Conservation (phyloP, 2,329 filamentous ascomycete genomes). For the Annulohypoxylon truncatum region DNA sequence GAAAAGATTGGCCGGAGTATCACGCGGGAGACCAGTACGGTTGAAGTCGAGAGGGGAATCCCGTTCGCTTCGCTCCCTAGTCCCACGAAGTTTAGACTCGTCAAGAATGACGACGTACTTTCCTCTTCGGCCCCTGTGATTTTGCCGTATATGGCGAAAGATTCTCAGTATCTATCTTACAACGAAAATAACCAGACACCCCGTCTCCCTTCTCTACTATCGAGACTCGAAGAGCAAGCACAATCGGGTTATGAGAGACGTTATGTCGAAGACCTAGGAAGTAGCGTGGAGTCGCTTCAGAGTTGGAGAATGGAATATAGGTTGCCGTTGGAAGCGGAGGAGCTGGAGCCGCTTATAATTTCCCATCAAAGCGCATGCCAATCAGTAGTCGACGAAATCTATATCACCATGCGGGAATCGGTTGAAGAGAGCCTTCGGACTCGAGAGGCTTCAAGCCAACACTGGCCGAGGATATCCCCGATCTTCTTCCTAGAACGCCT, state of each 20-base stretch:
- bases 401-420: neutral
- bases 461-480: conserved; percentile 49
- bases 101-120: conserved; percentile 16
- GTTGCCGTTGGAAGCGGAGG: neutral
- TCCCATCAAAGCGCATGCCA: conserved; percentile 6
- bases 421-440: neutral
- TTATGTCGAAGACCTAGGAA: conserved; percentile 18
- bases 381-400: neutral
- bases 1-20: neutral
- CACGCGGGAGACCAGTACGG: neutral
- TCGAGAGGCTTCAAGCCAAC: conserved; percentile 5
- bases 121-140: neutral
- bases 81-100: neutral
- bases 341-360: neutral
- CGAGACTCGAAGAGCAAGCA: conserved; percentile 5
- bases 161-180: neutral
- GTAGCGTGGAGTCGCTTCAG: conserved; percentile 16
- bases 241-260: conserved; percentile 21
- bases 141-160: neutral
- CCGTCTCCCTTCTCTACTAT: conserved; percentile 14
- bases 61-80: neutral
- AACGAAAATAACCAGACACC: neutral
- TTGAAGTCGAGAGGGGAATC: neutral
- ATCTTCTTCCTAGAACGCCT: conserved; percentile 53
- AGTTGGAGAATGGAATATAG: conserved; percentile 8